phyloP scores from a whole-genome alignment of 2,329 filamentous ascomycete genomes.

The Sclerotinia minor region DNA sequence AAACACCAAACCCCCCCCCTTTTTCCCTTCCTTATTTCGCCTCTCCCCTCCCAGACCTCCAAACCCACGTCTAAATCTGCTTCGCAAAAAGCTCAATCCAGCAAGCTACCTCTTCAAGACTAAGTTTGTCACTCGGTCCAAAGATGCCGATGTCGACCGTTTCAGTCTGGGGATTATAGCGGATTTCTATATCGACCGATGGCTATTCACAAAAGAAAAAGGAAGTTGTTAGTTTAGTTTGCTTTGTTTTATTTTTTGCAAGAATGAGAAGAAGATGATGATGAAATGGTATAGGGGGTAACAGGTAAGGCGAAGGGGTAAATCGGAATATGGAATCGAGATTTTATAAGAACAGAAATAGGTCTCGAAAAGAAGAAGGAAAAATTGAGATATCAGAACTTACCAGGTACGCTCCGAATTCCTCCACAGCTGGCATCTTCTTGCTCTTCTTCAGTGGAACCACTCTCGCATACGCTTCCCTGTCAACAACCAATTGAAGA shows the following conservation, averaged over 20 bases:
- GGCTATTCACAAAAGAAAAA: constrained; percentile 32
- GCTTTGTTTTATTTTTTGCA: background rate
- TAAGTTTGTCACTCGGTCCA: constrained; percentile 33
- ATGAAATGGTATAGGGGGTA: too few species aligned
- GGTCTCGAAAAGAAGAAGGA: background rate
- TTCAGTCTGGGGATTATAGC: constrained; percentile 30
- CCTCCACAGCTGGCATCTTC: background rate
- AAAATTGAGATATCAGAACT: constrained; percentile 22
- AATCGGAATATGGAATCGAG: background rate
- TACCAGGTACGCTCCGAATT: constrained; percentile 34
- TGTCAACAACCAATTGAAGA: background rate
- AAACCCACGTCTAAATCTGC: background rate
- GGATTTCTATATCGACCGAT: constrained; percentile 40
- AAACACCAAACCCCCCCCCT: too few species aligned
- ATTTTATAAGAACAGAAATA: background rate
- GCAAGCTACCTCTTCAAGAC: constrained; percentile 27
- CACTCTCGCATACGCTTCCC: constrained; percentile 4
- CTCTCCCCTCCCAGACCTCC: background rate
- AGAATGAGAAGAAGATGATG: too few species aligned
- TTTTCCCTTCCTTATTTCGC: too few species aligned
- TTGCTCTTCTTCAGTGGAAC: background rate
- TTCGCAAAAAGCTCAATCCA: background rate
- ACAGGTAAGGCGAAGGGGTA: too few species aligned
- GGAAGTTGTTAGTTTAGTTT: background rate
- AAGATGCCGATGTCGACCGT: constrained; percentile 40